Conservation (phyloP, 106 monocot species). For the Gastrodia elata region DNA sequence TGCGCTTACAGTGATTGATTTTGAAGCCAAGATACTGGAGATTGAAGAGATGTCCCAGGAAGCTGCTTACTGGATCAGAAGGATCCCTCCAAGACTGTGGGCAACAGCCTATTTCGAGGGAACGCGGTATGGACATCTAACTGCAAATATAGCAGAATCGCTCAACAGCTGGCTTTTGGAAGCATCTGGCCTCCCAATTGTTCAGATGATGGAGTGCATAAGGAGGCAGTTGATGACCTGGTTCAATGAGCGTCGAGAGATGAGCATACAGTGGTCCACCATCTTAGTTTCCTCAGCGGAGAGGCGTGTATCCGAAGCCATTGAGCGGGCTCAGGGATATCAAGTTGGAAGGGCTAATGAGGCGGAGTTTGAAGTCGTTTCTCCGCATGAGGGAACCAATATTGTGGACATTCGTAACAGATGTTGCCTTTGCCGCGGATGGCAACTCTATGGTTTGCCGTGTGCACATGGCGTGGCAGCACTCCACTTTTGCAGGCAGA, state of each 20-base stretch:
- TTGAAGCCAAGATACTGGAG: conserved; percentile 85
- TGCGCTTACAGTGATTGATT: conserved; percentile 80
- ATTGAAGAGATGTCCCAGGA: conserved; percentile 84
- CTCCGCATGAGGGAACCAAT: conserved; percentile 62
- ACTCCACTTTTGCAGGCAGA: conserved; percentile 73
- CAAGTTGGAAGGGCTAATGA: conserved; percentile 79
- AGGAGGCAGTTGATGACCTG: conserved; percentile 91
- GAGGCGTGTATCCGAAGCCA: conserved; percentile 54
- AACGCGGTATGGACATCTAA: conserved; percentile 72
- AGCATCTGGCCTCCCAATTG: conserved; percentile 79
- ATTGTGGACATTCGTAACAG: conserved; percentile 90
- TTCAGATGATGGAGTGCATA: conserved; percentile 93
- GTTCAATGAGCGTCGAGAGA: conserved; percentile 92
- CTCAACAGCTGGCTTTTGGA: conserved; percentile 83
- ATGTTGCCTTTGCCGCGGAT: conserved; percentile 79
- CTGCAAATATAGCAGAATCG: conserved; percentile 75
- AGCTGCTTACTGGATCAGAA: conserved; percentile 87
- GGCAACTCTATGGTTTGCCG: conserved; percentile 93
- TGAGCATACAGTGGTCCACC: conserved; percentile 75
- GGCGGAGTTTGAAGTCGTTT: conserved; percentile 82
- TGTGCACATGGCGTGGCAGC: conserved; percentile 93
- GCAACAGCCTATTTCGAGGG: conserved; percentile 97
- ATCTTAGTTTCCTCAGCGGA: conserved; percentile 79
- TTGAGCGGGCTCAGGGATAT: conserved; percentile 54
- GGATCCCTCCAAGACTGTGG: conserved; percentile 78